A percentile compares a stretch with the other conserved stretches of the same genome.
phyloP scores from a whole-genome alignment of 2,329 filamentous ascomycete species.

The Bipolaris bicolor region DNA sequence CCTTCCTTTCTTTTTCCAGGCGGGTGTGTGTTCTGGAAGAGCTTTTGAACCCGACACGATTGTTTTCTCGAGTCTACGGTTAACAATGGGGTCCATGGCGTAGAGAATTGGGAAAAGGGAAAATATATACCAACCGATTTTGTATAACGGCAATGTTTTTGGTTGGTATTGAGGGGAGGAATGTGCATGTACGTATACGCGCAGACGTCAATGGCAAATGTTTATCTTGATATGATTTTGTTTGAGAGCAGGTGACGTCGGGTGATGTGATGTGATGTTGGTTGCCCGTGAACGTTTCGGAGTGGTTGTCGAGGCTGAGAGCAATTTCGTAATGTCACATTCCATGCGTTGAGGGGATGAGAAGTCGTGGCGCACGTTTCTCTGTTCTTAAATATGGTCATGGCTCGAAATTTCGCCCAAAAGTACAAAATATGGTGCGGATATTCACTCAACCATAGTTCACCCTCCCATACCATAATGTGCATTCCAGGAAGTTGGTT shows the following conservation, averaged over 20 bases:
- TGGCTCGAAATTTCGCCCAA: too few relatives aligned
- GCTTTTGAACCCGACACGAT: conserved; percentile 22
- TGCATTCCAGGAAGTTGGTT: too few relatives aligned
- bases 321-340: too few relatives aligned
- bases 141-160: conserved; percentile 1
- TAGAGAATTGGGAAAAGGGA: conserved; percentile 11
- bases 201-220: conserved; percentile 6
- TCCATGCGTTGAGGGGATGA: too few relatives aligned
- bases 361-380: too few relatives aligned
- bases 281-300: neutral
- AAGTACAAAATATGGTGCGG: too few relatives aligned
- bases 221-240: neutral
- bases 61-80: conserved; percentile 24
- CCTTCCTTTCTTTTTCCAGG: conserved; percentile 20
- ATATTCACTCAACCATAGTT: too few relatives aligned
- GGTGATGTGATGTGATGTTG: neutral
- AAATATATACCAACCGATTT: conserved; percentile 6
- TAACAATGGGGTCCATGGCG: conserved; percentile 17
- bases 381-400: too few relatives aligned
- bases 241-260: neutral
- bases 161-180: conserved; percentile 1
- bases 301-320: too few relatives aligned
- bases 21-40: conserved; percentile 6
- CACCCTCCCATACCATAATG: too few relatives aligned
- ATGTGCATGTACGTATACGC: conserved; percentile 12